Percentiles rank a stretch among this genome's conserved stretches.
These are phyloP conservation scores for Rhytidhysteron rufulum DNA, from an alignment of 2,329 filamentous ascomycete species.

Conservation along the genomic window DNA sequence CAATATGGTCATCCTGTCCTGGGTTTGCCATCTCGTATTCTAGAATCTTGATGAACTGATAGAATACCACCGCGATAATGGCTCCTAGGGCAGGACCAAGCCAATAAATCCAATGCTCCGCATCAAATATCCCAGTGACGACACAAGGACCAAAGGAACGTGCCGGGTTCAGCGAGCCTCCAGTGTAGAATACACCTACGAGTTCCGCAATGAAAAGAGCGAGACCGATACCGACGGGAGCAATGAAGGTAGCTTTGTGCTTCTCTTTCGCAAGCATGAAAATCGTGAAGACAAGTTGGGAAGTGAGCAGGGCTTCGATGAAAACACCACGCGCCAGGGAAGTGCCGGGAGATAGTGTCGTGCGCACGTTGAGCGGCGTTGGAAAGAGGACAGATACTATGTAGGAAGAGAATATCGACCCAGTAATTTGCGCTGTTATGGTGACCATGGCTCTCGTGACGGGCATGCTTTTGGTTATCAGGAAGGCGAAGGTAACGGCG, in stretches of 20 bases:
- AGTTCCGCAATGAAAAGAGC: conserved; percentile 62
- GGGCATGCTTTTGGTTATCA: not conserved
- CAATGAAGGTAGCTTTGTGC: conserved; percentile 67
- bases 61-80: conserved; percentile 35
- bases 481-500: conserved; percentile 24
- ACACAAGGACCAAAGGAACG: conserved; percentile 40
- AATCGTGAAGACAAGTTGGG: conserved; percentile 38
- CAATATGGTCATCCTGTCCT: no score
- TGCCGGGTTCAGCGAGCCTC: conserved; percentile 41
- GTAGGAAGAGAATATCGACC: conserved; percentile 35
- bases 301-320: conserved; percentile 38
- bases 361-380: conserved; percentile 29
- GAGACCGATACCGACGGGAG: conserved; percentile 68
- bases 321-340: conserved; percentile 33
- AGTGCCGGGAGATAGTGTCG: conserved; percentile 29
- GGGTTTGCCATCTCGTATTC: conserved; percentile 43
- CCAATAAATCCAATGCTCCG: conserved; percentile 44
- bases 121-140: conserved; percentile 31
- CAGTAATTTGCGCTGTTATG: conserved; percentile 27
- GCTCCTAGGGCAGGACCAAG: conserved; percentile 34
- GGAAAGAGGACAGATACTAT: conserved; percentile 34
- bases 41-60: conserved; percentile 37
- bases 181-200: conserved; percentile 39
- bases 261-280: conserved; percentile 69
- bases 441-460: conserved; percentile 1